Conservation (phyloP, 495 filamentous ascomycete species). For the Penicillium coffeae region DNA sequence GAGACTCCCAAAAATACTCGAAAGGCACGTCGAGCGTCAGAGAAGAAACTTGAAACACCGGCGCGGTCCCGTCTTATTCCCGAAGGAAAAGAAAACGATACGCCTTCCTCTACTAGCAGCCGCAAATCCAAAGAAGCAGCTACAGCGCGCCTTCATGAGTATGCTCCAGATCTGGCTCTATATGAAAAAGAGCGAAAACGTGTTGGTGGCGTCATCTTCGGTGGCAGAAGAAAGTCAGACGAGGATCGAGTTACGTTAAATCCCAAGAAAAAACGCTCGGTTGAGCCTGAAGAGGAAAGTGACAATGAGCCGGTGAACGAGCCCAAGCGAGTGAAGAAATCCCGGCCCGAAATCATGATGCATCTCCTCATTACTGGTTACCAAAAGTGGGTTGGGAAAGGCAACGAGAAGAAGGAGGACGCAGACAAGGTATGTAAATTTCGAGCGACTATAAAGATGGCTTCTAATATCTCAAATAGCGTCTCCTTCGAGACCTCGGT, state of each 20-base stretch:
- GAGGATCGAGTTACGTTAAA: constrained; percentile 38
- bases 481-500: constrained; percentile 76
- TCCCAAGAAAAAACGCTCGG: constrained; percentile 38
- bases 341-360: constrained; percentile 58
- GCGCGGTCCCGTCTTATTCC: constrained; percentile 34
- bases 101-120: constrained; percentile 71
- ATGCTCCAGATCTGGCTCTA: constrained; percentile 77
- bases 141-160: constrained; percentile 64
- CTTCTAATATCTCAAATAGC: constrained; percentile 42
- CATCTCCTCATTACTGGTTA: constrained; percentile 76
- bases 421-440: constrained; percentile 65
- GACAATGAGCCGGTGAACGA: constrained; percentile 50
- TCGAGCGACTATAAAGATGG: not conserved
- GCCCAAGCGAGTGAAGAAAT: constrained; percentile 60
- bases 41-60: constrained; percentile 44
- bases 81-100: constrained; percentile 80
- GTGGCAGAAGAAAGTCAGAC: constrained; percentile 54
- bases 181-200: constrained; percentile 94
- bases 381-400: constrained; percentile 67
- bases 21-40: constrained; percentile 28
- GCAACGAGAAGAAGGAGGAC: constrained; percentile 64
- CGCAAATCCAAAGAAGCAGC: constrained; percentile 86
- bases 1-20: constrained; percentile 26
- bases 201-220: constrained; percentile 78
- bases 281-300: constrained; percentile 46